Conservation (phyloP, 352 stramenopile genomes). For the Phytophthora palmivora region DNA sequence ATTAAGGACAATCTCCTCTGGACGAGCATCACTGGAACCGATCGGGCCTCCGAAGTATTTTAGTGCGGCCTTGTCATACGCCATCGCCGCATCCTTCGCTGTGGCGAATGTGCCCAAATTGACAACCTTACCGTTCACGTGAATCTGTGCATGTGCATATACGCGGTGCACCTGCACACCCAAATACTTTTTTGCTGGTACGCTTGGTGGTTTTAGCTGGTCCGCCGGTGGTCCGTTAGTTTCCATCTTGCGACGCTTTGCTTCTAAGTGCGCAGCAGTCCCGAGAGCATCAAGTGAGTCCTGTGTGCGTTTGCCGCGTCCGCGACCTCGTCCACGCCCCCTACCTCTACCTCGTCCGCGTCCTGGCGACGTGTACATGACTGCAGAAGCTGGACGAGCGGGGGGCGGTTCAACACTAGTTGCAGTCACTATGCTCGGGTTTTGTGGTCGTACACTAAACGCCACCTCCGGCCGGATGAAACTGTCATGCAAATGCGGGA, state of each 20-base stretch:
- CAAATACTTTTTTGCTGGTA: constrained; percentile 65
- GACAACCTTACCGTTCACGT: constrained; percentile 78
- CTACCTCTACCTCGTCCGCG: constrained; percentile 44
- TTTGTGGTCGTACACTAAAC: constrained; percentile 35
- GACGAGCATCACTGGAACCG: constrained; percentile 42
- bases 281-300: constrained; percentile 37
- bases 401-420: constrained; percentile 1
- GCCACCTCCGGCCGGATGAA: constrained; percentile 54
- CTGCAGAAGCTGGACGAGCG: constrained; percentile 2
- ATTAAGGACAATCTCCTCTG: constrained; percentile 74
- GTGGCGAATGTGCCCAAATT: constrained; percentile 80
- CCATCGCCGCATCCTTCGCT: constrained; percentile 70
- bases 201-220: constrained; percentile 20
- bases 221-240: constrained; percentile 2
- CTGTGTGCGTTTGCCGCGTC: constrained; percentile 64
- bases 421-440: constrained; percentile 5
- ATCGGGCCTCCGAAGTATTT: constrained; percentile 73
- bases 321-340: constrained; percentile 58
- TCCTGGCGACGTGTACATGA: constrained; percentile 29
- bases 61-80: constrained; percentile 84
- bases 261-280: constrained; percentile 16
- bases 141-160: constrained; percentile 81
- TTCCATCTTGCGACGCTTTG: constrained; percentile 49
- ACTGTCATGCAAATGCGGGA: constrained; percentile 78
- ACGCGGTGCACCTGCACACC: constrained; percentile 76